These are phyloP conservation scores for Phytophthora litchii DNA, from an alignment of 352 stramenopile genomes.

Conservation along the genomic window DNA sequence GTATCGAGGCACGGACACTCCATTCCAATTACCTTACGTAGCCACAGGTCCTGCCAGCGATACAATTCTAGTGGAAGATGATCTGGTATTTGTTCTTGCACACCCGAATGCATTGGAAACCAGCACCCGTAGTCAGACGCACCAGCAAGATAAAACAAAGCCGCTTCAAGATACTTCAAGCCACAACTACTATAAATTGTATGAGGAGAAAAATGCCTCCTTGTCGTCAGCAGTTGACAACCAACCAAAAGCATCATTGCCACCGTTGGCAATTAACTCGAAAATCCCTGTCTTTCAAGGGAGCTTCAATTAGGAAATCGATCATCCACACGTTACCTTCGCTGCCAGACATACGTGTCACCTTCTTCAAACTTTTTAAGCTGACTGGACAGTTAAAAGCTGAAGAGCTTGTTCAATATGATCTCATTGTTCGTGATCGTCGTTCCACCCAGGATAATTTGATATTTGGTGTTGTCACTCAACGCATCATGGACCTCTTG, in stretches of 20 bases:
- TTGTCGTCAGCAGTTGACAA: constrained; percentile 1
- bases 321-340: constrained; percentile 14
- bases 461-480: constrained; percentile 48
- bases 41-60: constrained; percentile 51
- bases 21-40: constrained; percentile 59
- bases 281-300: constrained; percentile 8
- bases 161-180: constrained; percentile 1
- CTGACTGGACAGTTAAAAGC: constrained; percentile 10
- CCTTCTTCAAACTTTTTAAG: not conserved
- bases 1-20: constrained; percentile 45
- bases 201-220: constrained; percentile 1
- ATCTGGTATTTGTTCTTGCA: constrained; percentile 66
- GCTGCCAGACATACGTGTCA: not conserved
- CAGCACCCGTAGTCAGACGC: not conserved
- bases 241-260: constrained; percentile 4
- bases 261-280: constrained; percentile 9
- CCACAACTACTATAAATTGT: constrained; percentile 20
- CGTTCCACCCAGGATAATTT: constrained; percentile 76
- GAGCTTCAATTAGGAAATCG: constrained; percentile 16
- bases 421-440: constrained; percentile 76
- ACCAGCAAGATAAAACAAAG: constrained; percentile 11
- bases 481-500: constrained; percentile 71
- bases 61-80: constrained; percentile 49
- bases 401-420: constrained; percentile 65
- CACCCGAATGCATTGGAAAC: constrained; percentile 41